Evolutionary conservation across 208 protist genomes (phyloP).

Genomic region (Trypanosoma vivax): DNA sequence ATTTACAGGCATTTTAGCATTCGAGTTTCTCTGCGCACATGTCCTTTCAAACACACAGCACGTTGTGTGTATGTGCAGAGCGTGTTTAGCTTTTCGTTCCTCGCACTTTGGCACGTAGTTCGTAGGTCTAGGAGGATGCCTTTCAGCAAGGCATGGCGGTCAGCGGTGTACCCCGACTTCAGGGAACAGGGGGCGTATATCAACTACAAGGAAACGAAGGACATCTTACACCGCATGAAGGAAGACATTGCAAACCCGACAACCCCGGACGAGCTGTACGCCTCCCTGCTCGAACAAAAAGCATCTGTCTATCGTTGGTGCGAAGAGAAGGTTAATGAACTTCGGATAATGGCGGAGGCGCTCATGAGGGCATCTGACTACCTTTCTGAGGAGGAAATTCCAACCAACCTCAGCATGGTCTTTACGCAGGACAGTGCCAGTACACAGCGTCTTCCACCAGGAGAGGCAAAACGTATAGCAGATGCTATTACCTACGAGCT

Average conservation of each 20-base stretch:
- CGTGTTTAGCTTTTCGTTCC: not conserved
- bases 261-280: constrained; percentile 74
- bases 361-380: constrained; percentile 51
- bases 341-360: constrained; percentile 45
- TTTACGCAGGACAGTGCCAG: constrained; percentile 15
- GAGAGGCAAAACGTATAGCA: constrained; percentile 55
- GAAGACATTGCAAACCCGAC: constrained; percentile 76
- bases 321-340: constrained; percentile 55
- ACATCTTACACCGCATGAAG: constrained; percentile 84
- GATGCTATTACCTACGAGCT: constrained; percentile 75
- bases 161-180: constrained; percentile 81
- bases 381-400: constrained; percentile 35
- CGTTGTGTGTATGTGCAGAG: not conserved
- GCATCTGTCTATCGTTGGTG: constrained; percentile 64
- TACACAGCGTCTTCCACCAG: constrained; percentile 27
- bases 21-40: too few species aligned
- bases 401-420: constrained; percentile 36
- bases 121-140: constrained; percentile 50
- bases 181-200: constrained; percentile 71
- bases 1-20: too few species aligned
- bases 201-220: constrained; percentile 84
- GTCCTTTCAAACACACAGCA: too few species aligned
- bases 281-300: constrained; percentile 65
- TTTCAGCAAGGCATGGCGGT: constrained; percentile 81
- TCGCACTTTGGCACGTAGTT: not conserved